Base-by-base conservation (phyloP, 371 early-diverging fungal genomes). In the Smittium culicis region DNA sequence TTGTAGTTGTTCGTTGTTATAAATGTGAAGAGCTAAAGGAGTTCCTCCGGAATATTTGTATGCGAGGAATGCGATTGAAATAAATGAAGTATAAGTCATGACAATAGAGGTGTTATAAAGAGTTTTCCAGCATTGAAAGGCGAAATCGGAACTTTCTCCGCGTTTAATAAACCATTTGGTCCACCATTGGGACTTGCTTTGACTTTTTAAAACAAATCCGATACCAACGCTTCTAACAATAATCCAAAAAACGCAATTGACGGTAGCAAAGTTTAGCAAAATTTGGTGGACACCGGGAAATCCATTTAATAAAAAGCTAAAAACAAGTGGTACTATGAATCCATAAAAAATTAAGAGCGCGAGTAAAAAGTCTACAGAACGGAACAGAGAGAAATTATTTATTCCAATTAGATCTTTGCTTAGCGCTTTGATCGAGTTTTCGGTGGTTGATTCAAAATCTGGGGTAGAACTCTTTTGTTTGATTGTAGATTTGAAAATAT, bases 71-170 rank as follows among this genome's bases (percentile, higher is more conserved):
- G 88, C 89, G 5, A 89, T 87, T 65, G 88, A 72, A 60, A 82
- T 77, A 71, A 92, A 94, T 0, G 91, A 84, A 1, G 87, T 82
- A 67, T 92, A 91, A 0, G 88, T 91, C 92, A 94, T 92, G 8
- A 84, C 79, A 33, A 88, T 79, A 0, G 88, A 85, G n/a, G 90
- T 77, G 71, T 94, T 94, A 80, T 87, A 94, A n/a, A 94, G 81
- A 77, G 84, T 83, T 73, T 94, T 94, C 96, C 96, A 97, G 77
- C 88, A 89, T 62, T 85, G 77, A 71, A 94, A 95, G 0, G 96
- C 94, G 64, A 94, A 94, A 66, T 83, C 80, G 16, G 83, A 80
- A 61, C 85, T 86, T 17, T 87, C 89, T 25, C 98, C 98, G 74
- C 85, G 87, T 73, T 89, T 91, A 72, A 97, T 90, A 70, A 90